Percentiles rank a stretch among this genome's conserved stretches.
Evolutionary conservation across 2,329 filamentous ascomycete genomes (phyloP).

Genomic region (Geosmithia putterillii): DNA sequence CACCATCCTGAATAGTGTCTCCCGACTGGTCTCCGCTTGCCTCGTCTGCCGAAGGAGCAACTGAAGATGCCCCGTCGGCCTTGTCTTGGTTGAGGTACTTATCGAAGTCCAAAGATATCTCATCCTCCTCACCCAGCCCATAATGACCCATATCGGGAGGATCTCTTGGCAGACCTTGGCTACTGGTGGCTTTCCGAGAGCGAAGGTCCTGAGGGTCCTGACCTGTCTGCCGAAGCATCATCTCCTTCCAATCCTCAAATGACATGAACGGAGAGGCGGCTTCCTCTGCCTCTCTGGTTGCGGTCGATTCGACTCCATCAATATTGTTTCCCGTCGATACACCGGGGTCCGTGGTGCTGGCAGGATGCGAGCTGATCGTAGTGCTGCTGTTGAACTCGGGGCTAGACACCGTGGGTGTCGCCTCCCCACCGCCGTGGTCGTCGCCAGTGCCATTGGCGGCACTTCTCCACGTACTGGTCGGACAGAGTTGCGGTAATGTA

Average conservation of each 20-base stretch:
- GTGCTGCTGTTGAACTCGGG: not conserved
- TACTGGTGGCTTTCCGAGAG: slow-evolving; percentile 44
- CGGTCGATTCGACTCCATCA: not conserved
- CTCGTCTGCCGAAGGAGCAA: slow-evolving; percentile 3
- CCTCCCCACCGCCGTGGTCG: not conserved
- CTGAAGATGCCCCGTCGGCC: slow-evolving; percentile 6
- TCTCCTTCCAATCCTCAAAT: slow-evolving; percentile 96
- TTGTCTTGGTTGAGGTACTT: slow-evolving; percentile 28
- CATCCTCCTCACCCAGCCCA: slow-evolving; percentile 73
- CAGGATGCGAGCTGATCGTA: not conserved
- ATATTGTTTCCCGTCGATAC: not conserved
- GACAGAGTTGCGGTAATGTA: slow-evolving; percentile 62
- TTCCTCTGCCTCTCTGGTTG: slow-evolving; percentile 6
- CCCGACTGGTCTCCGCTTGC: slow-evolving; percentile 7
- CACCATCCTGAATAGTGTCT: slow-evolving; percentile 33
- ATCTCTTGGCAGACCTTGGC: slow-evolving; percentile 30
- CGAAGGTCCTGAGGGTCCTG: slow-evolving; percentile 58
- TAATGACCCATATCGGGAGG: slow-evolving; percentile 60
- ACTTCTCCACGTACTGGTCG: slow-evolving; percentile 47
- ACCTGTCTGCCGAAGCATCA: slow-evolving; percentile 75
- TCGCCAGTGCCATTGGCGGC: not conserved
- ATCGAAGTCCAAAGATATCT: slow-evolving; percentile 56
- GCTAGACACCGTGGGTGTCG: not conserved
- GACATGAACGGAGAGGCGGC: slow-evolving; percentile 59
- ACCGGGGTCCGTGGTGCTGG: not conserved